Evolutionary conservation across 164 flowering plant genomes (phyloP).

Genomic region (Chimonanthus praecox): DNA sequence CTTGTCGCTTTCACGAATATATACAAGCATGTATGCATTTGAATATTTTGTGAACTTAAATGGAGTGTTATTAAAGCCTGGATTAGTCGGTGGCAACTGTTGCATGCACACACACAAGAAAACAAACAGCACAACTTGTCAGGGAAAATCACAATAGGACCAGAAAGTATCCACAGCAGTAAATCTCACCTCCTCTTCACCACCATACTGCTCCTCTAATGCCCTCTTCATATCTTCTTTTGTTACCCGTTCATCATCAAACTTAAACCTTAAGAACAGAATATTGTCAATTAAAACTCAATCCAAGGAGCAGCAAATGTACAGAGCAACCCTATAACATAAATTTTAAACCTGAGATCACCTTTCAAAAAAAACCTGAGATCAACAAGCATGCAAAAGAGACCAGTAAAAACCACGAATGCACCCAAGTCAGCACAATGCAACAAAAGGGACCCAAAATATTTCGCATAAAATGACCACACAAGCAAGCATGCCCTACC

Average conservation of each 20-base stretch:
- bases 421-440: too few species aligned
- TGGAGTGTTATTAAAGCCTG: slow-evolving; percentile 79
- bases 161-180: background rate
- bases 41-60: slow-evolving; percentile 88
- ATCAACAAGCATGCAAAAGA: too few species aligned
- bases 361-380: too few species aligned
- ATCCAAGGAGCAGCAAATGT: background rate
- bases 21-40: slow-evolving; percentile 95
- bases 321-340: background rate
- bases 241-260: slow-evolving; percentile 90
- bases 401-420: too few species aligned
- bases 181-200: slow-evolving; percentile 71
- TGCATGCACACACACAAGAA: slow-evolving; percentile 16
- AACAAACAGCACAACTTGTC: background rate
- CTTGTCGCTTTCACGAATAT: slow-evolving; percentile 86
- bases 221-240: slow-evolving; percentile 79
- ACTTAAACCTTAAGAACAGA: slow-evolving; percentile 55
- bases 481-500: too few species aligned
- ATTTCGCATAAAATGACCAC: too few species aligned
- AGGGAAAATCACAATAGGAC: background rate
- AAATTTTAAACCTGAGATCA: too few species aligned
- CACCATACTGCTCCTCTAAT: slow-evolving; percentile 86
- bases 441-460: too few species aligned
- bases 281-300: background rate
- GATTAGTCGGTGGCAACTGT: slow-evolving; percentile 87